Conservation (phyloP, 2,329 filamentous ascomycete species). For the Trichophyton verrucosum region DNA sequence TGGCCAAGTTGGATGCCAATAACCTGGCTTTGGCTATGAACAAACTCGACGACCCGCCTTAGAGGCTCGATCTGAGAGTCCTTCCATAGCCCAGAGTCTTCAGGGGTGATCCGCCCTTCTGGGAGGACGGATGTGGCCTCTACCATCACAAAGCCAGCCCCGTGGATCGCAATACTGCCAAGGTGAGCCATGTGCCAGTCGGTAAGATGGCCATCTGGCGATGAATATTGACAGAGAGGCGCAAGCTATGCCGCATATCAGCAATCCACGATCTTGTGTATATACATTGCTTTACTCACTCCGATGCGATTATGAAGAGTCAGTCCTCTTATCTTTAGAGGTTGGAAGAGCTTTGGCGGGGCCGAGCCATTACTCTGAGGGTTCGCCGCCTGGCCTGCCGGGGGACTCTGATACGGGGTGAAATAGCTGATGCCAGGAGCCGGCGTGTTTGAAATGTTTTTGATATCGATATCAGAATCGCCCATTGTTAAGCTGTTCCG, state of each 20-base stretch:
- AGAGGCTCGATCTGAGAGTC: slow-evolving; percentile 56
- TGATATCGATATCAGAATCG: not conserved
- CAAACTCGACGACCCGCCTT: slow-evolving; percentile 21
- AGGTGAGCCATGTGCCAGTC: slow-evolving; percentile 74
- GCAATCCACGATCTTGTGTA: not conserved
- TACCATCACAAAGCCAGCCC: slow-evolving; percentile 57
- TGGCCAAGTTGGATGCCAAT: slow-evolving; percentile 67
- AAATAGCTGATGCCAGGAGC: slow-evolving; percentile 25
- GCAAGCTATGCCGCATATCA: slow-evolving; percentile 33
- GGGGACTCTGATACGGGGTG: slow-evolving; percentile 26
- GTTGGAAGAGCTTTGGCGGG: slow-evolving; percentile 46
- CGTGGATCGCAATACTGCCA: slow-evolving; percentile 58
- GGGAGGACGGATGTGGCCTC: slow-evolving; percentile 66
- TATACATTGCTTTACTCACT: slow-evolving; percentile 20
- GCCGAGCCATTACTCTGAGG: slow-evolving; percentile 30
- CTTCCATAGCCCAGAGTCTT: slow-evolving; percentile 70
- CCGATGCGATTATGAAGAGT: slow-evolving; percentile 57
- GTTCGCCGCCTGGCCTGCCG: slow-evolving; percentile 27
- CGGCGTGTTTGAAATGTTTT: slow-evolving; percentile 24
- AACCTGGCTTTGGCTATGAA: slow-evolving; percentile 46
- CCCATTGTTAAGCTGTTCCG: not conserved
- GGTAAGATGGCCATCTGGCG: slow-evolving; percentile 59
- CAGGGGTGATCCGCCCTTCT: slow-evolving; percentile 66
- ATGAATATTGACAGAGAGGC: slow-evolving; percentile 56
- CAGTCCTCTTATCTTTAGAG: slow-evolving; percentile 45